A percentile compares a stretch with the other conserved stretches of the same genome.
These are phyloP conservation scores for Nigrospora sphaerica DNA, from an alignment of 2,329 filamentous ascomycete genomes.

Conservation along the genomic window DNA sequence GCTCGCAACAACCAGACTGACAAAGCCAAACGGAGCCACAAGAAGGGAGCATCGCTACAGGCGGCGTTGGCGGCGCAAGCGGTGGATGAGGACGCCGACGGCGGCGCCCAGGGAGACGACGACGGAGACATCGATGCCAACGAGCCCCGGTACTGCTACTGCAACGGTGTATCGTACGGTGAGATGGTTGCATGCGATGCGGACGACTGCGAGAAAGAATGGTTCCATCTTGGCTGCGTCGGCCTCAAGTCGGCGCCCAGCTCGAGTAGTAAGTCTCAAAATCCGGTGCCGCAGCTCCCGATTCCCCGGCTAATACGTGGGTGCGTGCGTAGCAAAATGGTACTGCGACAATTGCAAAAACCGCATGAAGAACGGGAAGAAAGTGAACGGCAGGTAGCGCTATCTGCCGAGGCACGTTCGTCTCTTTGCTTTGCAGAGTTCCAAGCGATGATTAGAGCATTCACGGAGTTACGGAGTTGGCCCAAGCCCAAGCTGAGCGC, in stretches of 20 bases:
- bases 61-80: slow-evolving; percentile 30
- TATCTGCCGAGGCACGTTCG: neutral
- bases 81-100: slow-evolving; percentile 36
- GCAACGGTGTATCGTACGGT: slow-evolving; percentile 72
- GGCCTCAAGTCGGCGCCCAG: slow-evolving; percentile 73
- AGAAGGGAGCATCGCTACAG: slow-evolving; percentile 43
- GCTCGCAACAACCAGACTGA: slow-evolving; percentile 35
- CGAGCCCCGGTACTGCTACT: slow-evolving; percentile 73
- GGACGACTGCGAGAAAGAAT: slow-evolving; percentile 65
- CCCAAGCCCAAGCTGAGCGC: neutral
- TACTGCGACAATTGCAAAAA: slow-evolving; percentile 76
- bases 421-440: neutral
- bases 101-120: slow-evolving; percentile 35
- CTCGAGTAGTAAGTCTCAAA: slow-evolving; percentile 55
- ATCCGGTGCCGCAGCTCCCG: neutral
- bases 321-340: slow-evolving; percentile 59
- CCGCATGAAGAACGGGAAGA: slow-evolving; percentile 50
- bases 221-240: slow-evolving; percentile 80
- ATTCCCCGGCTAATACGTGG: neutral
- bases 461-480: slow-evolving; percentile 2
- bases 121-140: slow-evolving; percentile 60
- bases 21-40: slow-evolving; percentile 47
- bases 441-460: slow-evolving; percentile 1
- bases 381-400: slow-evolving; percentile 37
- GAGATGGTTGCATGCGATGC: slow-evolving; percentile 81